Evolutionary conservation across 169 alveolate genomes (phyloP).

Genomic region (Eimeria sp.): DNA sequence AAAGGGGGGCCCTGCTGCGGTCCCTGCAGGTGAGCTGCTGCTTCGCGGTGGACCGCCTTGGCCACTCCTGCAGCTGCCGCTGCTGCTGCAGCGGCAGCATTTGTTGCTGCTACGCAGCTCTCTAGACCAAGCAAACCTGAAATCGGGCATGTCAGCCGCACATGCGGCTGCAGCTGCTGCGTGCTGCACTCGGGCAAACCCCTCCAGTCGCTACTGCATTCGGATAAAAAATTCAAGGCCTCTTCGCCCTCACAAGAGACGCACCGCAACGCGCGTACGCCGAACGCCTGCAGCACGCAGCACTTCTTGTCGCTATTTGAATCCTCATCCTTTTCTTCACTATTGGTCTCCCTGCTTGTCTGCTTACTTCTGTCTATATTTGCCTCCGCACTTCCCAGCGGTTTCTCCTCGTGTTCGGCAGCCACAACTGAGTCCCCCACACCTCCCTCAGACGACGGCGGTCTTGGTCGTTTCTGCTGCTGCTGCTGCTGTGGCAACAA

Average conservation of each 20-base stretch:
- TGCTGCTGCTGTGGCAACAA: slow-evolving; percentile 53
- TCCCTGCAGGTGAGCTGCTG: slow-evolving; percentile 63
- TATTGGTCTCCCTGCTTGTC: neutral
- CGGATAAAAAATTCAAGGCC: slow-evolving; percentile 11
- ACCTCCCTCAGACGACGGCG: slow-evolving; percentile 6
- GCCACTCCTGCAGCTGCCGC: slow-evolving; percentile 75
- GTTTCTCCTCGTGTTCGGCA: neutral
- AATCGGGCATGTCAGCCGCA: slow-evolving; percentile 40
- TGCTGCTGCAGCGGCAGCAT: slow-evolving; percentile 76
- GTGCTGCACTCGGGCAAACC: slow-evolving; percentile 18
- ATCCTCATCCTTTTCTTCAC: neutral
- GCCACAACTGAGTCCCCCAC: neutral
- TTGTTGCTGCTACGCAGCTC: slow-evolving; percentile 64
- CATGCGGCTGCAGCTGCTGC: slow-evolving; percentile 49
- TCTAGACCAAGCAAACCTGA: slow-evolving; percentile 49
- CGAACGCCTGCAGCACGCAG: slow-evolving; percentile 54
- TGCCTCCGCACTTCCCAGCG: neutral
- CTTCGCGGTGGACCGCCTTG: slow-evolving; percentile 57
- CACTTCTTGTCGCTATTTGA: neutral
- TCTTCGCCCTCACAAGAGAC: slow-evolving; percentile 56
- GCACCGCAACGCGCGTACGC: slow-evolving; percentile 32
- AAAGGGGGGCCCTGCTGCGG: slow-evolving; percentile 34
- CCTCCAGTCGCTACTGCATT: slow-evolving; percentile 42
- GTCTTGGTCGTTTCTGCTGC: slow-evolving; percentile 52
- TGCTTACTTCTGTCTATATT: neutral